Evolutionary conservation across 148 eudicot species (phyloP).

Genomic region (Fallopia convolvulus): DNA sequence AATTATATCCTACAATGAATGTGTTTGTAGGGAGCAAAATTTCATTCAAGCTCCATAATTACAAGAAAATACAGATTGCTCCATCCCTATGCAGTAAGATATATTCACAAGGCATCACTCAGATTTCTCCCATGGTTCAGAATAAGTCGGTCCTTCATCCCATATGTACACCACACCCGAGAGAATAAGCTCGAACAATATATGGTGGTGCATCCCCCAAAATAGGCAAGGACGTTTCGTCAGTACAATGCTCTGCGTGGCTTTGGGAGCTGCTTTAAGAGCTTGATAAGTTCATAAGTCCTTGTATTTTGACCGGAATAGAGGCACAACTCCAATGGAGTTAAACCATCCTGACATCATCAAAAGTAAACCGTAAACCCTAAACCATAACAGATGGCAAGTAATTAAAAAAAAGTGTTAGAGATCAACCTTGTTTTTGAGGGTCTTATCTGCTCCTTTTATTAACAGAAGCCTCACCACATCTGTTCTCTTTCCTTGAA

Average conservation of each 20-base stretch:
- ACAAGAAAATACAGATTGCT: background rate
- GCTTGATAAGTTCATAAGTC: conserved; percentile 76
- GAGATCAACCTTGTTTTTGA: conserved; percentile 54
- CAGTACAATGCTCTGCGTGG: background rate
- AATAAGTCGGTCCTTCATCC: background rate
- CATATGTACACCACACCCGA: background rate
- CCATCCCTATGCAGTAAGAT: background rate
- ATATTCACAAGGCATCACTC: background rate
- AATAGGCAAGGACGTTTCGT: background rate
- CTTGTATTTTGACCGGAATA: conserved; percentile 58
- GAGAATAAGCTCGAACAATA: background rate
- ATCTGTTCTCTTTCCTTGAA: conserved; percentile 90
- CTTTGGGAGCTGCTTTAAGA: conserved; percentile 53
- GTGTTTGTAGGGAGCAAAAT: background rate
- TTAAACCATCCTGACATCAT: conserved; percentile 56
- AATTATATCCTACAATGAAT: background rate
- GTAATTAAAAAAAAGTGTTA: background rate
- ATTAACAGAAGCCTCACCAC: conserved; percentile 80
- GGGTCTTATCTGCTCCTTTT: conserved; percentile 77
- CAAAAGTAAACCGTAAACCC: background rate
- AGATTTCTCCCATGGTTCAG: background rate
- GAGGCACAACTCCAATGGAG: conserved; percentile 73
- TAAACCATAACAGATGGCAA: background rate
- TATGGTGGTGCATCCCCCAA: too few relatives aligned
- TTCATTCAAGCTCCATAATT: background rate